Evolutionary conservation across 306 rosid genomes (phyloP).

Genomic region (Pterocarpus santalinus): DNA sequence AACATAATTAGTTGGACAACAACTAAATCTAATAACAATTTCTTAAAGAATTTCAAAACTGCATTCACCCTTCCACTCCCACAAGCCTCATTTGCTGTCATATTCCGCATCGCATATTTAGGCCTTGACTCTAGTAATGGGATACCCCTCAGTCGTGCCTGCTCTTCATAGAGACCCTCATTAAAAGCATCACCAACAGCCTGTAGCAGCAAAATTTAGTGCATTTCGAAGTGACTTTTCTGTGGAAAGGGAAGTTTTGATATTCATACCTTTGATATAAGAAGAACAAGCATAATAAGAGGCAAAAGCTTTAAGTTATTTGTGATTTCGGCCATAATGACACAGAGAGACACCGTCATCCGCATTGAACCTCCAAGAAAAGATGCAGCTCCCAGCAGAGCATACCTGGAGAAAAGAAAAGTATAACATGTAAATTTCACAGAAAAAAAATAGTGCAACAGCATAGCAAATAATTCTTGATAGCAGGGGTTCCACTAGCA

Average conservation of each 20-base stretch:
- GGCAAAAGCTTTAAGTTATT: constrained; percentile 88
- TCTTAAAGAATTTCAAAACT: constrained; percentile 33
- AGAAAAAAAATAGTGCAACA: constrained; percentile 36
- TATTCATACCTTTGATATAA: constrained; percentile 86
- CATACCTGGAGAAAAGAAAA: constrained; percentile 75
- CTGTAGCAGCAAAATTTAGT: constrained; percentile 56
- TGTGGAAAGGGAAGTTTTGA: constrained; percentile 19
- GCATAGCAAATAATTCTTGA: constrained; percentile 15
- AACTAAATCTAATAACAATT: neutral
- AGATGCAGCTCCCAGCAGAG: constrained; percentile 97
- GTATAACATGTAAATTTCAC: constrained; percentile 42
- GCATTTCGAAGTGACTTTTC: constrained; percentile 28
- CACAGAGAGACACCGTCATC: constrained; percentile 94
- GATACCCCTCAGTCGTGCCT: constrained; percentile 81
- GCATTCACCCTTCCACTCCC: constrained; percentile 76
- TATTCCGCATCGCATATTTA: constrained; percentile 92
- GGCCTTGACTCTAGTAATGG: constrained; percentile 96
- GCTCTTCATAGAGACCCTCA: constrained; percentile 92
- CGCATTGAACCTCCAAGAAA: constrained; percentile 99
- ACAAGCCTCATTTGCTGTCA: constrained; percentile 92
- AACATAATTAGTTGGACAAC: constrained; percentile 30
- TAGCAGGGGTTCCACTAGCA: constrained; percentile 22
- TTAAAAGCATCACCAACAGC: constrained; percentile 86
- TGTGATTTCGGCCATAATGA: constrained; percentile 97
- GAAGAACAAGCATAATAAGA: constrained; percentile 97